Percentiles rank a stretch among this genome's conserved stretches.
These are phyloP conservation scores for Gonapodya sp. DNA, from an alignment of 192 early-diverging fungal genomes.

Conservation along the genomic window DNA sequence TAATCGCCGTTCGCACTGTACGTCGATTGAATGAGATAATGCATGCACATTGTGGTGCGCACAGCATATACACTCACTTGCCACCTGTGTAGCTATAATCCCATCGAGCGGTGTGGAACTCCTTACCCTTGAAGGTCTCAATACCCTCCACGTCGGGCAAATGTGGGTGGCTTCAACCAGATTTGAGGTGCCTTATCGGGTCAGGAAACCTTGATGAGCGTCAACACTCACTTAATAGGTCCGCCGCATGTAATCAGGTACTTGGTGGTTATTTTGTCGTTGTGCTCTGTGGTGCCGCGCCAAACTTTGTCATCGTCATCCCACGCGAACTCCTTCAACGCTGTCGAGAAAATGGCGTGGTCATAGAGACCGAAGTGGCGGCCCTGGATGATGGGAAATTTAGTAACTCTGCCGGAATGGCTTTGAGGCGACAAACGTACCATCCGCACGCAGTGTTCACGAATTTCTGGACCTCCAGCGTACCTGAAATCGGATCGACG, in stretches of 20 bases:
- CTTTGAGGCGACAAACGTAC: background rate
- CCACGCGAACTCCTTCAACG: background rate
- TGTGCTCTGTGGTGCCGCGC: background rate
- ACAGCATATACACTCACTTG: background rate
- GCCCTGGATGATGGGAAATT: background rate
- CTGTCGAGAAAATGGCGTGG: background rate
- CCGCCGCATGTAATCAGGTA: constrained; percentile 4
- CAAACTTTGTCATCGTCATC: constrained; percentile 3
- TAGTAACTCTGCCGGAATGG: background rate
- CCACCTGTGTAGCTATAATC: constrained; percentile 4
- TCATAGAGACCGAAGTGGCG: constrained; percentile 5
- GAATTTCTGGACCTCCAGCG: background rate
- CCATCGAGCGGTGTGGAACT: constrained; percentile 4
- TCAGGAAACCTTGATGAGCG: background rate
- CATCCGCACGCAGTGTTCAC: background rate
- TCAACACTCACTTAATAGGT: background rate
- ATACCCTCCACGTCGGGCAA: constrained; percentile 8
- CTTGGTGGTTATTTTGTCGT: background rate
- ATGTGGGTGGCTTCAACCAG: constrained; percentile 1
- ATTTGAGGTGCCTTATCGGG: background rate
- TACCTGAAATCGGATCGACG: background rate
- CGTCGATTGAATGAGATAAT: background rate
- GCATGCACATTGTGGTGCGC: background rate
- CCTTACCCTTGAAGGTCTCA: constrained; percentile 3
- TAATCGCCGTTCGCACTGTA: background rate